Evolutionary conservation across 768 basidiomycete species (phyloP).

Genomic region (Leccinum uliginosum): DNA sequence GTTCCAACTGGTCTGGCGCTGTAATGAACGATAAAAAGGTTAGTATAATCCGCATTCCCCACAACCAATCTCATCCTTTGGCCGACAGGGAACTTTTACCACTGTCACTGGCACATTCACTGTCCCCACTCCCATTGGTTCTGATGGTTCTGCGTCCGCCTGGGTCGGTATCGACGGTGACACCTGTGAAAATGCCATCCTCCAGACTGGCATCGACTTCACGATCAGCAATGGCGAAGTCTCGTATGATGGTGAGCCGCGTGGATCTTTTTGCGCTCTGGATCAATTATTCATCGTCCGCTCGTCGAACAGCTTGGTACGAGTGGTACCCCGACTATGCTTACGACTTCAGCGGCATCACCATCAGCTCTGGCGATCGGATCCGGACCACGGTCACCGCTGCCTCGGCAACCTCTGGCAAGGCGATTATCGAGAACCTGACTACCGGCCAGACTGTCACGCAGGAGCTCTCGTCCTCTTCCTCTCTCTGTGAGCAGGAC

Average conservation of each 20-base stretch:
- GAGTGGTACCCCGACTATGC: neutral
- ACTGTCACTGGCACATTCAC: neutral
- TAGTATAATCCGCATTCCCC: neutral
- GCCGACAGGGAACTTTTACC: neutral
- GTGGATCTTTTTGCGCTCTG: neutral
- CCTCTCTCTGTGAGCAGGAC: neutral
- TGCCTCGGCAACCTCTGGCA: neutral
- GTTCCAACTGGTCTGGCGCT: neutral
- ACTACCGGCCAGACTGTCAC: neutral
- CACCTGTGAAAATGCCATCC: neutral
- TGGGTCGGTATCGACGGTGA: neutral
- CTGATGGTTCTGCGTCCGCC: neutral
- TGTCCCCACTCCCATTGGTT: neutral
- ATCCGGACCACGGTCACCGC: neutral
- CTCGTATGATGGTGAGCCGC: neutral
- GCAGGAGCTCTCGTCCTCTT: neutral
- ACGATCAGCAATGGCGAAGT: neutral
- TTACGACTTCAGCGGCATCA: neutral
- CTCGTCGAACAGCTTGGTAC: neutral
- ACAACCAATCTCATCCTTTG: neutral
- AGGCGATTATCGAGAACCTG: neutral
- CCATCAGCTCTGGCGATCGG: neutral
- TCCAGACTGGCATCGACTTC: neutral
- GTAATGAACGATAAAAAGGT: neutral
- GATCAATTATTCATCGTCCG: neutral